phyloP scores from a whole-genome alignment of 2,329 filamentous ascomycete species.

The Ascochyta koolunga region DNA sequence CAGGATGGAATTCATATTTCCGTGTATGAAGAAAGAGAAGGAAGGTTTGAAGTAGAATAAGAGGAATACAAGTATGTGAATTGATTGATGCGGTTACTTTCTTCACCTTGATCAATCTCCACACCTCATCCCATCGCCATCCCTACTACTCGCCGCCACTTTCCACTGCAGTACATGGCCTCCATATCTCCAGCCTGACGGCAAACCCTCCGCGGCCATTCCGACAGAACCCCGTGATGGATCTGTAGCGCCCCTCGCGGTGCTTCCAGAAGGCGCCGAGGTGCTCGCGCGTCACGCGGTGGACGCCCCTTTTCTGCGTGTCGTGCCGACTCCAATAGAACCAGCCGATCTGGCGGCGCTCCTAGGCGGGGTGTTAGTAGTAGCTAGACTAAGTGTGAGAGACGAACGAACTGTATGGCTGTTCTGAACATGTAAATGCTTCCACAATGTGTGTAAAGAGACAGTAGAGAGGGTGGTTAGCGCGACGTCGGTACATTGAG shows the following conservation, averaged over 20 bases:
- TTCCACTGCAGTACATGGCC: constrained; percentile 14
- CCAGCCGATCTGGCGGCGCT: constrained; percentile 21
- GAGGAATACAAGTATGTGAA: no score
- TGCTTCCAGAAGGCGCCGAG: constrained; percentile 22
- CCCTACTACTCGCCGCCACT: background rate
- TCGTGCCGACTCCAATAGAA: constrained; percentile 9
- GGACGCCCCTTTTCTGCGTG: constrained; percentile 10
- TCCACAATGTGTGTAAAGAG: background rate
- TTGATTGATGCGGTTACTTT: no score
- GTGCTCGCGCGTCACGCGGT: constrained; percentile 10
- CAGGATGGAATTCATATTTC: no score
- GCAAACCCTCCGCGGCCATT: constrained; percentile 4
- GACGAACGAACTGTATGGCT: background rate
- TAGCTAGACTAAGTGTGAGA: background rate
- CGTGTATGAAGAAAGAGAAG: no score
- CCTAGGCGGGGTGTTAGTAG: background rate
- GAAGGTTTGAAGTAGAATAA: no score
- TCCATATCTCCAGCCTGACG: constrained; percentile 24
- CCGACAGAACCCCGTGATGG: constrained; percentile 5
- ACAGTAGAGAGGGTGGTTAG: background rate
- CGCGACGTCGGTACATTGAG: constrained; percentile 18
- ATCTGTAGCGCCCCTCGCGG: constrained; percentile 8
- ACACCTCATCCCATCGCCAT: no score
- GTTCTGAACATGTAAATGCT: no score
- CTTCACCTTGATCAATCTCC: no score